Evolutionary conservation across 2,329 filamentous ascomycete species (phyloP).

Genomic region (Cladophialophora bantiana): DNA sequence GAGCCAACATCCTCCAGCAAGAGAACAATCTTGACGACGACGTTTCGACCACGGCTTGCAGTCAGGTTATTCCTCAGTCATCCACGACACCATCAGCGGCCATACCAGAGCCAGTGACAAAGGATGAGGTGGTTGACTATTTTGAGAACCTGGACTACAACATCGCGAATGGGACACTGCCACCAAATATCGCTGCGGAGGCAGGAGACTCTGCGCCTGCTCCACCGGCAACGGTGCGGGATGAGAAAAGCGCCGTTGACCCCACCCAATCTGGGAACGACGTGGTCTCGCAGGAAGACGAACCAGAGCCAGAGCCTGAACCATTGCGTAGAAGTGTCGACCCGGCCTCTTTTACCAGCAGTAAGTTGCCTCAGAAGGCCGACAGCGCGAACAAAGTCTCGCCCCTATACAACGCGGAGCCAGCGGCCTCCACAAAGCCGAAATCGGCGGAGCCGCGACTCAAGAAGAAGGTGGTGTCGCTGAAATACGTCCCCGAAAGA

Average conservation of each 20-base stretch:
- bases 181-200: background rate
- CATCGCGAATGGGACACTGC: background rate
- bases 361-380: too few relatives aligned
- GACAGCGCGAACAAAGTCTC: too few relatives aligned
- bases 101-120: background rate
- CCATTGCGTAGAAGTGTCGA: too few relatives aligned
- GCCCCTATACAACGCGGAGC: background rate
- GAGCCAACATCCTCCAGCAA: slow-evolving; percentile 6
- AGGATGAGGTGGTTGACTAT: background rate
- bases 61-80: background rate
- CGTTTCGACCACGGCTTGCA: background rate
- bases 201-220: background rate
- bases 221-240: background rate
- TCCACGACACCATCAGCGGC: background rate
- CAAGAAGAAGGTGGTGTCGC: background rate
- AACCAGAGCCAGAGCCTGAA: background rate
- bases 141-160: slow-evolving; percentile 3
- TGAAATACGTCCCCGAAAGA: background rate
- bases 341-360: too few relatives aligned
- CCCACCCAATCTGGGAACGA: background rate
- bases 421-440: background rate
- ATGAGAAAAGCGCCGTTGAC: background rate
- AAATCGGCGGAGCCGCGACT: background rate
- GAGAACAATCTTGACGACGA: background rate
- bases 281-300: background rate